Evolutionary conservation across 23 red algal genomes (phyloP).

Genomic region (Chondrus crispus): DNA sequence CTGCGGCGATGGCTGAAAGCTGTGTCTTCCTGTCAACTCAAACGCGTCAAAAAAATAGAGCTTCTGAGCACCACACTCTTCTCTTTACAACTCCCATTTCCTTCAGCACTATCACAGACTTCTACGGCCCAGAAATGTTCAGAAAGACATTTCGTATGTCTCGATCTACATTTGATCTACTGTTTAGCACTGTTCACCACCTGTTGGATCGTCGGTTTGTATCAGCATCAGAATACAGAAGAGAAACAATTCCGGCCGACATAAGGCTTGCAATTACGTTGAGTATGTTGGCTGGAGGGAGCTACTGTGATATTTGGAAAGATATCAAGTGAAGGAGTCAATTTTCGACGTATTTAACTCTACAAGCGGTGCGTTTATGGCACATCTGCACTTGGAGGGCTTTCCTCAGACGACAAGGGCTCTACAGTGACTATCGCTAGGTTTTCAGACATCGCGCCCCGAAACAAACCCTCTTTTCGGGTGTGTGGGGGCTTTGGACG

Average conservation of each 20-base stretch:
- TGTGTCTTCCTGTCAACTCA: no score
- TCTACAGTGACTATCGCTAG: not conserved
- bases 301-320: not conserved
- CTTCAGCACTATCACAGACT: no score
- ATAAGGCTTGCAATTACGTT: not conserved
- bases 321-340: not conserved
- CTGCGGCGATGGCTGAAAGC: no score
- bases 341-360: not conserved
- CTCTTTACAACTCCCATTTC: no score
- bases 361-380: not conserved
- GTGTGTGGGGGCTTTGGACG: not conserved
- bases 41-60: no score
- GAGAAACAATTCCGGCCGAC: not conserved
- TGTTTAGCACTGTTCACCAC: no score
- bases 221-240: no score
- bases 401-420: not conserved
- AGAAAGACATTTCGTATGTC: no score
- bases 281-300: not conserved
- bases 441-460: not conserved
- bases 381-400: not conserved
- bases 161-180: no score
- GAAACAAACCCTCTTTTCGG: not conserved
- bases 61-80: no score
- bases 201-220: no score
- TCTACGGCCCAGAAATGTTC: no score